Evolutionary conservation across 2,329 filamentous ascomycete genomes (phyloP), one percentile per base, ranked within the genome.

Genomic region (Epichloe baconii): DNA sequence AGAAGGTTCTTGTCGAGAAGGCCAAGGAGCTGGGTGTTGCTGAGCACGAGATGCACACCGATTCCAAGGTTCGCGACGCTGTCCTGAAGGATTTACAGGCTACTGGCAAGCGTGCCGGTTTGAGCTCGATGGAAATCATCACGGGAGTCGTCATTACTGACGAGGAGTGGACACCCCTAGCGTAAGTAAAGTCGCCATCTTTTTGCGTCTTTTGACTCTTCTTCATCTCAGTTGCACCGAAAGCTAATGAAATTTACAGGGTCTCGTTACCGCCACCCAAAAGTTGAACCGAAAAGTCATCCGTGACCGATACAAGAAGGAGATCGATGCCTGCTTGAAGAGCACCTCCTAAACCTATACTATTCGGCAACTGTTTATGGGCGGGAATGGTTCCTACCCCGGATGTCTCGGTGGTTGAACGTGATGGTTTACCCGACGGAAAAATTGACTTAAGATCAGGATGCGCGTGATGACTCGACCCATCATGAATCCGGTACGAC

Each of bases 131-230:
- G 53, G 88, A 94, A 72, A 81, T 84, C 55, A 75, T 95, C 41
- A 77, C 81, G 34, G 86, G 83, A 48, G 82, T 91, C 19, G 85
- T 91, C 26, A 66, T 95, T 52, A 81, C 83, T 0, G 86, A 91
- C 57, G 88, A 91, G 63, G 88, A 94, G 67, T 95, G 88, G 88
- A 91, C 51, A 86, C 88, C 49, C 77, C 82, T 53, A 93, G 83
- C 64, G 87, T 91, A 73, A 82, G 86, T 78, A 52, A 11, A 31
- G 52, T 49, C 56, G 5, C 40, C 12, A 15, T 17, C 8, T 8
- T 11, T 0, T 14, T 12, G 37, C 37, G 7, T 38, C 17, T 14
- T 19, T 2, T 5, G 19, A 3, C 3, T 34, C 23, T 31, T 26
- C 36, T n/a, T 23, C 15, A 3, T 23, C 8, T 36, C 2, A 2